Evolutionary conservation across 768 basidiomycete genomes (phyloP).

Genomic region (Mycena sanguinolenta): DNA sequence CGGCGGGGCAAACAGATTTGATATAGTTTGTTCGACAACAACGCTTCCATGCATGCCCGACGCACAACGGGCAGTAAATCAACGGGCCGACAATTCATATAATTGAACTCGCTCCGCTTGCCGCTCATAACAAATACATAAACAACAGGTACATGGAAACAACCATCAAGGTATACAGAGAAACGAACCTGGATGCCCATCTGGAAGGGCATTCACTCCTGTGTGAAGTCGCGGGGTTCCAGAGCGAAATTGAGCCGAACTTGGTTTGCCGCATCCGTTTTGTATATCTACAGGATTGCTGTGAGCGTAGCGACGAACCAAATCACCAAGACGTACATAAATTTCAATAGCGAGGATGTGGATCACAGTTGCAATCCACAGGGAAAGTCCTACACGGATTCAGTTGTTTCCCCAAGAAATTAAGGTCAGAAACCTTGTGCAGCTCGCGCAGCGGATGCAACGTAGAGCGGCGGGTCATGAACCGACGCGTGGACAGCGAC

Average conservation of each 20-base stretch:
- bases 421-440: constrained; percentile 30
- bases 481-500: constrained; percentile 40
- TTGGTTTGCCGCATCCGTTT: constrained; percentile 25
- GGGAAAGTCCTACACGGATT: constrained; percentile 34
- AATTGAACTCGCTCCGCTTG: too few species aligned
- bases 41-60: too few species aligned
- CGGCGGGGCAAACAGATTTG: too few species aligned
- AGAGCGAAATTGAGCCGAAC: constrained; percentile 30
- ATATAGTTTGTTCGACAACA: too few species aligned
- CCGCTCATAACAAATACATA: too few species aligned
- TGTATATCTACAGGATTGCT: constrained; percentile 6
- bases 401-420: background rate
- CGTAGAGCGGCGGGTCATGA: constrained; percentile 23
- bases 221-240: constrained; percentile 27
- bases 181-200: too few species aligned
- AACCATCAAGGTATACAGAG: too few species aligned
- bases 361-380: constrained; percentile 42
- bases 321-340: constrained; percentile 37
- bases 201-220: background rate
- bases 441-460: constrained; percentile 38
- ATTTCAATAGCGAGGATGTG: constrained; percentile 40
- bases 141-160: too few species aligned
- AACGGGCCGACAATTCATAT: too few species aligned
- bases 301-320: background rate
- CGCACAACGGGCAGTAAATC: too few species aligned